Base-by-base conservation (phyloP, 768 basidiomycete species). In the Panellus pusillus region DNA sequence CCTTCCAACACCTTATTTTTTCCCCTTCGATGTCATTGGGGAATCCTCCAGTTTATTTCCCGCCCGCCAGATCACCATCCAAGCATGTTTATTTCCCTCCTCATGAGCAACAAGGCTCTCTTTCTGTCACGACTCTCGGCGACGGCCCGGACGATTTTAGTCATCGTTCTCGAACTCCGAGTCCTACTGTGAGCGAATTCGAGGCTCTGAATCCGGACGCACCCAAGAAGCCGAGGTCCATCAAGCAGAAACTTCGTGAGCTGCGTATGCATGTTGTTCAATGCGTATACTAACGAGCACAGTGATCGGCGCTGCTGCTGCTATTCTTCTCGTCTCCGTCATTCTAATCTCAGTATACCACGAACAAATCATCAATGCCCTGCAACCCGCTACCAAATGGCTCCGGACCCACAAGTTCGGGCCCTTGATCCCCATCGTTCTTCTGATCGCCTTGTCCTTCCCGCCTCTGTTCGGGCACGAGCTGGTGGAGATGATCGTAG, bases 381-480 rank as follows among this genome's bases (percentile, higher is more conserved):
- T 54, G 3, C 8, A 17, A 2, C 54, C 48, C 8, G 38, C 18
- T 9, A 50, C 43, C 12, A 29, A 55, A 27, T 55, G 54, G 48
- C 27, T 55, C 9, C 36, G 7, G 15, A 50, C 37, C 14, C 35
- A 50, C n/a, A 31, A 24, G 15, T 15, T 28, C 27, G 48, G 54
- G 9, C 39, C 48, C 5, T 14, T 50, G 6, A 50, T 55, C 4
- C 36, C 29, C 35, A 50, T 55, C 20, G 47, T n/a, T 5, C 14
- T 50, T 15, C 29, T 55, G 5, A 35, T 55, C 32, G 28, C 50
- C 19, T 29, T 50, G 31, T 55, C 54, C 18, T 55, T 55, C 15
- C 54, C 54, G 8, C 54, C 54, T 8, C 31, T 50, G 7, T 46
- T 52, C 14, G 55, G 55, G 7, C 55, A 57, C 17, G 55, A 51